Percentiles rank a stretch among this genome's conserved stretches.
These are phyloP conservation scores for Zarea fungicola DNA, from an alignment of 2,329 filamentous ascomycete species.

Conservation along the genomic window DNA sequence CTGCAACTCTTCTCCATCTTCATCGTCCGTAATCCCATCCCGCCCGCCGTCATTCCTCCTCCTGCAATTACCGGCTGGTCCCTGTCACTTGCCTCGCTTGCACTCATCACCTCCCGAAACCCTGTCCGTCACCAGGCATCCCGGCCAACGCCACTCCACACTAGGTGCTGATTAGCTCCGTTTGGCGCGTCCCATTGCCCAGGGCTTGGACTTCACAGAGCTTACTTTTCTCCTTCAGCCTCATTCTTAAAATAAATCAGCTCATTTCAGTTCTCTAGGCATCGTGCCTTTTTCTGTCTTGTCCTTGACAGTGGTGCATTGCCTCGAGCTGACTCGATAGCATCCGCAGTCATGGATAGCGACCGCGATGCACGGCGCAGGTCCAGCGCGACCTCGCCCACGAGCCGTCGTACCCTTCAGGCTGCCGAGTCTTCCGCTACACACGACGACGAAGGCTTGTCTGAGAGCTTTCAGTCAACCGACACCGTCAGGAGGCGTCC, in stretches of 20 bases:
- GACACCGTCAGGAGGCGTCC: slow-evolving; percentile 56
- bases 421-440: slow-evolving; percentile 30
- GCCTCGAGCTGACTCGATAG: background rate
- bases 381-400: slow-evolving; percentile 36
- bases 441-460: slow-evolving; percentile 38
- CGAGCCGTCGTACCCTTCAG: slow-evolving; percentile 40
- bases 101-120: background rate
- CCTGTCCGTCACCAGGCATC: slow-evolving; percentile 6
- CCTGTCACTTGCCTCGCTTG: background rate
- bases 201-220: slow-evolving; percentile 1
- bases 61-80: background rate
- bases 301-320: background rate
- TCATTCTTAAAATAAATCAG: background rate
- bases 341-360: slow-evolving; percentile 4
- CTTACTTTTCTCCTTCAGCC: background rate
- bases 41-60: background rate
- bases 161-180: background rate
- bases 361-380: slow-evolving; percentile 3
- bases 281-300: background rate
- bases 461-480: slow-evolving; percentile 53
- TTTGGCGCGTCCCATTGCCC: slow-evolving; percentile 3
- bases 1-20: background rate
- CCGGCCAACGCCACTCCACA: slow-evolving; percentile 8
- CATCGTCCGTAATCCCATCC: background rate
- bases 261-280: background rate